phyloP scores from a whole-genome alignment of 2,329 filamentous ascomycete genomes.

The Penicillium sp. region DNA sequence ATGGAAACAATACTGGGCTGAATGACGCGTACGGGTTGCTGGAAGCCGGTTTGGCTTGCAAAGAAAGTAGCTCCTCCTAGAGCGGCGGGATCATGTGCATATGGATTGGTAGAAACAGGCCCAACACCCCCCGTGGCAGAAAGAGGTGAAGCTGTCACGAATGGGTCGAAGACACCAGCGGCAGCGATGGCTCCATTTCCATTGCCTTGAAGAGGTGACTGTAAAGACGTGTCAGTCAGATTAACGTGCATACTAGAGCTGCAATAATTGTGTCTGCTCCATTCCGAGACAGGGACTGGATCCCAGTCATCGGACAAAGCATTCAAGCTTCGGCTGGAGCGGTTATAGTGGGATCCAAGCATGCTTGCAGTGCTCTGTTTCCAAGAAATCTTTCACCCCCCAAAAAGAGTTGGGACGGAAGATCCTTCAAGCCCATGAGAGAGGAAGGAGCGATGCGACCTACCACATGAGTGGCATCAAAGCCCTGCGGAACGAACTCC shows the following conservation, averaged over 20 bases:
- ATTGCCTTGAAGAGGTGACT: constrained; percentile 42
- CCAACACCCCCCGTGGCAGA: constrained; percentile 46
- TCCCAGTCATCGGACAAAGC: constrained; percentile 25
- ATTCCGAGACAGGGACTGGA: constrained; percentile 5
- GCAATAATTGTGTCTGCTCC: constrained; percentile 2
- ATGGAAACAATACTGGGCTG: not conserved
- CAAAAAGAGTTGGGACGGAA: not conserved
- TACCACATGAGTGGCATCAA: constrained; percentile 52
- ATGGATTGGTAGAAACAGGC: constrained; percentile 67
- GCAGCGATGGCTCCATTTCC: constrained; percentile 52
- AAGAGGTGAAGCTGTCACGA: constrained; percentile 59
- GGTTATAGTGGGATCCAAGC: constrained; percentile 6
- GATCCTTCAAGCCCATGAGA: not conserved
- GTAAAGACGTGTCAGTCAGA: constrained; percentile 17
- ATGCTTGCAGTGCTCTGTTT: not conserved
- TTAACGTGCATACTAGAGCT: constrained; percentile 10
- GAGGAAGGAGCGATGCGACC: constrained; percentile 27
- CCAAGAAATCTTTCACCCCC: not conserved
- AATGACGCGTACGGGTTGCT: constrained; percentile 60
- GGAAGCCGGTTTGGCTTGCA: constrained; percentile 56
- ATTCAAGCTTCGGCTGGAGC: constrained; percentile 20
- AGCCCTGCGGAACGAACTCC: constrained; percentile 57
- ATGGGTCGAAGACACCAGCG: constrained; percentile 62
- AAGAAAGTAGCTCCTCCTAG: constrained; percentile 68
- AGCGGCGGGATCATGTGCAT: constrained; percentile 65